Base-by-base conservation (phyloP, 2,329 filamentous ascomycete species). In the Fusarium compactum region DNA sequence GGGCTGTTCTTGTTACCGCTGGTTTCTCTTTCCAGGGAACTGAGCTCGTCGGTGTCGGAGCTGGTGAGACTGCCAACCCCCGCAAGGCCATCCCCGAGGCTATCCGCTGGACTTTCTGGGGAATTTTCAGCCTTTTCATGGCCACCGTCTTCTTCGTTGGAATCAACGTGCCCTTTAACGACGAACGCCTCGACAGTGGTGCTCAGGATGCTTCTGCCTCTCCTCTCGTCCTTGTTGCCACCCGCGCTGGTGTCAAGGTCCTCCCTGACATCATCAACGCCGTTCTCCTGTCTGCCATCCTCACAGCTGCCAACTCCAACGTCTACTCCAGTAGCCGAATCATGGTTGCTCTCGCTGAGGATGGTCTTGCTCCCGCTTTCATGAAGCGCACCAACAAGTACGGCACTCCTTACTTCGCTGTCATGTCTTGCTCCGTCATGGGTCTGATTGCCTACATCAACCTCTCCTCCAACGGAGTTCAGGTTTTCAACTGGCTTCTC, bases 251-350 rank as follows among this genome's bases (percentile, higher is more conserved):
- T 43, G 89, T 93, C 61, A 81, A 82, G 10, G 85, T 87, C 6
- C 86, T 93, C 6, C 87, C 89, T 8, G 83, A 88, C 72, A 90
- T 95, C 76, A 90, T 95, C 84, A 95, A 95, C 79, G 92, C 89
- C 18, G 89, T 94, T 10, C 87, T 95, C 12, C 84, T 95, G 24
- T 93, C 92, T 0, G 92, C 92, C 5, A 92, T 94, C 10, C 88
- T 94, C 72, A 93, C 91, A 0, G 92, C 92, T 8, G 92, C 91
- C 64, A 93, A 92, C 80, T 92, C 91, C 16, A 92, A 92, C 80
- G 86, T 94, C 63, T 93, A 92, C 81, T 91, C 90, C 44, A 89
- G 89, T 63, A 90, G 87, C 61, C 89, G 91, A 25, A 90, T 91
- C 43, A 83, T 93, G 38, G 85, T 92, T 67, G 89, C 87, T 12